Evolutionary conservation across 371 early-diverging fungal genomes (phyloP), one percentile per base, ranked within the genome.

Genomic region (Mucor lusitanicus): DNA sequence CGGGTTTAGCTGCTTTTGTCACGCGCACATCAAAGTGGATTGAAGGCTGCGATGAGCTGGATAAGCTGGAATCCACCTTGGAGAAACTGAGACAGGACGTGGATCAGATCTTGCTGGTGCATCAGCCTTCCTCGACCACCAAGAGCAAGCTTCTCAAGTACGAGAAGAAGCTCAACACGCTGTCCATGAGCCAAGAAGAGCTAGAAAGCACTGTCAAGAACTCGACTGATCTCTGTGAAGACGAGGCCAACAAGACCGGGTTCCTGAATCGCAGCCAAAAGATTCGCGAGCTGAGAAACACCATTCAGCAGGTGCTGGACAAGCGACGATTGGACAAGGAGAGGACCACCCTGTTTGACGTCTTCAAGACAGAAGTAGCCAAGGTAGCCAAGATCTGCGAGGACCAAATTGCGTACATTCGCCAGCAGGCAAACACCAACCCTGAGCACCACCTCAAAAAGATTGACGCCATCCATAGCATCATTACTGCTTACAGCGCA

Each of bases 381-480:
- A 73, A 70, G 21, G 68, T 74, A 0, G 64, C 72, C 30, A 67
- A 65, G 12, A 23, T 69, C 0, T 77, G 79, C n/a, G 82, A 81
- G 53, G 82, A 81, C 28, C 82, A 81, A 46, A 68, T 79, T 3
- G 39, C 71, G 0, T 77, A 75, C 59, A 70, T 81, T 19, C 71
- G 70, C 54, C 82, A 81, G 48, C 82, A 79, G 59, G 65, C 78
- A 1, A 65, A 27, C n/a, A 61, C 74, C 12, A 79, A 74, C 58
- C 82, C 82, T 6, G 77, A 73, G n/a, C 60, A 76, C 19, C 69
- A 73, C 6, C 67, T 77, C 13, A 81, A 81, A 50, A 80, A 75
- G 32, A 39, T 71, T 0, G 72, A 79, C 2, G 56, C 79, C 0
- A 77, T 81, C 40, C 72, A 79, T 9, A 71, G 66, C 3, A 70